phyloP scores from a whole-genome alignment of 176 grass and related monocot species.

The Bolboschoenus planiculmis region DNA sequence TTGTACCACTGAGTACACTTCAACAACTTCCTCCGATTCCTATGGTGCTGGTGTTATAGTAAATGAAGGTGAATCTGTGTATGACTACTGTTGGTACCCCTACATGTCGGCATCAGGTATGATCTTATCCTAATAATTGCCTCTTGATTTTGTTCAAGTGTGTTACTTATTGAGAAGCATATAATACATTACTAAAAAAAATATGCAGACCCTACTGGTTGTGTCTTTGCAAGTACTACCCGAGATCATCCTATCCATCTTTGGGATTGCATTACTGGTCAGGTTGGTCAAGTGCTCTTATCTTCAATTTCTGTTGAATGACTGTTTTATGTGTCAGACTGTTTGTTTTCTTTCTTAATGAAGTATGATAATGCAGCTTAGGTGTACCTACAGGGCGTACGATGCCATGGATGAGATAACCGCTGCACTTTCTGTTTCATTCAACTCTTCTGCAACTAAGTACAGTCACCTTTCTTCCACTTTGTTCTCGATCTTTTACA shows the following conservation, averaged over 20 bases:
- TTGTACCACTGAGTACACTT: slow-evolving; percentile 23
- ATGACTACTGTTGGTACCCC: slow-evolving; percentile 97
- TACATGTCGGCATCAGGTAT: slow-evolving; percentile 76
- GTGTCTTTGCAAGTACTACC: slow-evolving; percentile 77
- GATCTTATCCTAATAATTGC: not conserved
- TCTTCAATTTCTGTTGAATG: not conserved
- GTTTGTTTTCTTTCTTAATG: not conserved
- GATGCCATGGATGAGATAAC: slow-evolving; percentile 96
- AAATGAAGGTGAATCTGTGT: slow-evolving; percentile 74
- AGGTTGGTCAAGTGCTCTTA: slow-evolving; percentile 32
- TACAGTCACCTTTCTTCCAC: slow-evolving; percentile 24
- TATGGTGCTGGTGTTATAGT: slow-evolving; percentile 55
- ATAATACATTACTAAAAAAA: not conserved
- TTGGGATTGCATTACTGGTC: slow-evolving; percentile 73
- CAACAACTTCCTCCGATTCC: slow-evolving; percentile 55
- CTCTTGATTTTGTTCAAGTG: not conserved
- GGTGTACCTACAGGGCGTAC: slow-evolving; percentile 88
- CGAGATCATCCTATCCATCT: slow-evolving; percentile 94
- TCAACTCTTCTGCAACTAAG: slow-evolving; percentile 85
- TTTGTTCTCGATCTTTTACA: slow-evolving; percentile 12
- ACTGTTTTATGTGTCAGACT: not conserved
- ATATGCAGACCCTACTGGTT: slow-evolving; percentile 60
- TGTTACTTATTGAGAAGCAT: not conserved
- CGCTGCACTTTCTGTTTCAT: slow-evolving; percentile 79
- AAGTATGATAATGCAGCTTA: slow-evolving; percentile 43